Evolutionary conservation across 2,329 filamentous ascomycete species (phyloP), one percentile per base, ranked within the genome.

Genomic region (Lachnellula hyalina): DNA sequence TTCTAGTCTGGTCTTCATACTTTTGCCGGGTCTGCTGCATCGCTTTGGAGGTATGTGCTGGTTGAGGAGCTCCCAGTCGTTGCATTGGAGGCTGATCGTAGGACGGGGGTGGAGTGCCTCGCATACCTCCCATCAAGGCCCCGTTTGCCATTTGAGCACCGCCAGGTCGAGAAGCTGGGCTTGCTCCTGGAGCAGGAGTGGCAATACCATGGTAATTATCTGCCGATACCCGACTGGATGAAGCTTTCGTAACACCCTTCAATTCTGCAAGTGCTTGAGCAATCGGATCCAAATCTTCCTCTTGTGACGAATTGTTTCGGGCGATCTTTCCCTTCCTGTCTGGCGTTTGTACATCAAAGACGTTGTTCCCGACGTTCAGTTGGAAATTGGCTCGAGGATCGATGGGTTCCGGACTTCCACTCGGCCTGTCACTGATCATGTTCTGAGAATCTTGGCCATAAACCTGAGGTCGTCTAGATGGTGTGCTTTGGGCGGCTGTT

Each of bases 1-100:
- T 90, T 44, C 90, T 83, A 2, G 89, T 90, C 71, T 96, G 89
- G 46, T 85, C 83, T 21, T 88, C 84, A 66, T 93, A 96, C 71
- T 91, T 91, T 65, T 95, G 87, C 0, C 91, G 94, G 4, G 92
- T 90, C 71, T 96, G 89, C 68, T 96, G 90, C 95, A 99, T 99
- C 47, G 94, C 90, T 60, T 87, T 89, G 4, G 90, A 89, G 0
- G 95, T 99, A 57, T 95, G 90, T 1, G 94, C 94, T 2, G 93
- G 91, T 55, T 93, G 87, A 2, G 94, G 95, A 12, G 93, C 89
- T 52, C 91, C 94, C 4, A 97, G 80, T 55, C 89, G 82, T 68
- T 88, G 89, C 46, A 90, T 80, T 49, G 83, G 44, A 47, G 44
- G 73, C 55, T 79, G 82, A 56, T 93, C 88, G 67, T 96, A 97